A percentile compares a stretch with the other conserved stretches of the same genome.
Conservation (phyloP, 2,329 filamentous ascomycete genomes). For the Aspergillus texensis region DNA sequence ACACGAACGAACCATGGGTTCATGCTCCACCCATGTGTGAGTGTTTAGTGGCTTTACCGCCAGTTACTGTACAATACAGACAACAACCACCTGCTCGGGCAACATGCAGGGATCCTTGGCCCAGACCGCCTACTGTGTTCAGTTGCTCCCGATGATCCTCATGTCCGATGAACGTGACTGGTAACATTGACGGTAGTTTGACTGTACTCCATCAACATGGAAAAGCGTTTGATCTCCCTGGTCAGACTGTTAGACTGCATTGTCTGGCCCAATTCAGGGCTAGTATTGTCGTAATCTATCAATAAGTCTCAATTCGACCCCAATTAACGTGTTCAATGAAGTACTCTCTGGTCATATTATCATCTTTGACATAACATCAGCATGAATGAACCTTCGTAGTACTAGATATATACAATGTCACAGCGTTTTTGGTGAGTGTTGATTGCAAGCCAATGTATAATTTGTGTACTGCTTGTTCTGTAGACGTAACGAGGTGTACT, state of each 20-base stretch:
- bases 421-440: not conserved
- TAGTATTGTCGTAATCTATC: not conserved
- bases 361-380: not conserved
- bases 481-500: not conserved
- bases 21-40: conserved; percentile 6
- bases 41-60: not conserved
- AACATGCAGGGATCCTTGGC: not conserved
- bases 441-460: not conserved
- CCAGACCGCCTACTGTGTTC: not conserved
- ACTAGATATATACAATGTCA: not conserved
- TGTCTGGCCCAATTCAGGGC: not conserved
- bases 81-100: not conserved
- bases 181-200: not conserved
- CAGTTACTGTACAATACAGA: not conserved
- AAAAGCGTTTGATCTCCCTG: not conserved
- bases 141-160: not conserved
- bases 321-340: not conserved
- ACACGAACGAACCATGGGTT: conserved; percentile 22
- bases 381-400: not conserved
- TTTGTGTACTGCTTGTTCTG: not conserved
- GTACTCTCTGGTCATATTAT: not conserved
- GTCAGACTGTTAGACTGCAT: not conserved
- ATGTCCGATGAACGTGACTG: not conserved
- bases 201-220: no score
- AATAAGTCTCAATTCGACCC: not conserved